Evolutionary conservation across 495 filamentous ascomycete species (phyloP).

Genomic region (Rhypophila decipiens): DNA sequence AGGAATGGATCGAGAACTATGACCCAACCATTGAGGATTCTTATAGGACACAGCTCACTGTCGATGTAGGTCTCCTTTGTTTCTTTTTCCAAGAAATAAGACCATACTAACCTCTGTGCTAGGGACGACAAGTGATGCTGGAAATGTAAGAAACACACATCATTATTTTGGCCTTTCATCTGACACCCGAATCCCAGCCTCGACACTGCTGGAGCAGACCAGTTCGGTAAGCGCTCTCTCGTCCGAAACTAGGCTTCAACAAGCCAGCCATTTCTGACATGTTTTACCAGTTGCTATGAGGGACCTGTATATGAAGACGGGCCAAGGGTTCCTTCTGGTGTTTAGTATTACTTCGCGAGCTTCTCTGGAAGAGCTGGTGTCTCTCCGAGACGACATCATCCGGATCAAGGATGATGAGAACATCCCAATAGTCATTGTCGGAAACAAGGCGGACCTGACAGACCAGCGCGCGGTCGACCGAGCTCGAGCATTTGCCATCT

Average conservation of each 20-base stretch:
- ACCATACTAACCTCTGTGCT: slow-evolving; percentile 1
- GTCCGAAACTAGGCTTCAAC: neutral
- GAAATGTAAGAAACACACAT: slow-evolving; percentile 70
- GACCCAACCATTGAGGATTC: slow-evolving; percentile 98
- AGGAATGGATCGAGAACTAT: slow-evolving; percentile 99
- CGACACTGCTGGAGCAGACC: slow-evolving; percentile 95
- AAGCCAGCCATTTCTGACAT: slow-evolving; percentile 10
- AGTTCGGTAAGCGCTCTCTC: slow-evolving; percentile 70
- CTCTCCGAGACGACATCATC: slow-evolving; percentile 90
- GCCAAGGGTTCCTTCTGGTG: slow-evolving; percentile 94
- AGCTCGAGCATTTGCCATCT: slow-evolving; percentile 76
- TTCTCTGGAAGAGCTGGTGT: slow-evolving; percentile 78
- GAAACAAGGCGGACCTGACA: slow-evolving; percentile 95
- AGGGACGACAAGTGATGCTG: slow-evolving; percentile 93
- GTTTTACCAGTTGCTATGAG: slow-evolving; percentile 51
- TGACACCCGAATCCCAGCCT: slow-evolving; percentile 45
- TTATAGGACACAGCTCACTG: slow-evolving; percentile 87
- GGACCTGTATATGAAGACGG: slow-evolving; percentile 95
- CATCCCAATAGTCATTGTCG: slow-evolving; percentile 91
- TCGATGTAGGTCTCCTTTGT: slow-evolving; percentile 63
- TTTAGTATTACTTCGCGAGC: slow-evolving; percentile 91
- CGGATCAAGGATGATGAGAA: slow-evolving; percentile 93
- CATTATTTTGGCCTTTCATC: neutral
- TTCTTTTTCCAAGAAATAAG: neutral
- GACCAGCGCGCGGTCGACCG: slow-evolving; percentile 82